phyloP scores from a whole-genome alignment of 805 yeast genomes.

The Wickerhamiella vanderwaltii region DNA sequence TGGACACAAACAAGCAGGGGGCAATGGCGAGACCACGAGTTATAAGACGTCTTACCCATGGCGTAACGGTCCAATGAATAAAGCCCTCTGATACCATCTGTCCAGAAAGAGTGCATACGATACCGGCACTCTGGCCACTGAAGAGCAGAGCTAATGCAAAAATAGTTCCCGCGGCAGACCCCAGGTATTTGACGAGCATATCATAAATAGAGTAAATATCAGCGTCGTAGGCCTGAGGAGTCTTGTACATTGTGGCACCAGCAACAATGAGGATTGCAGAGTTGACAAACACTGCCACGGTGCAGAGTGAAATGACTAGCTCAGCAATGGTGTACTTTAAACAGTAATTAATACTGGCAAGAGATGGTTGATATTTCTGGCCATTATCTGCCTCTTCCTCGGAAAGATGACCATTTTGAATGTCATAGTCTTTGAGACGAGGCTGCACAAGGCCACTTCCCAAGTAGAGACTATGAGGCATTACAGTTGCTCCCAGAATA shows the following conservation, averaged over 20 bases:
- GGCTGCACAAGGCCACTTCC: constrained; percentile 86
- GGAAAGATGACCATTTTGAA: constrained; percentile 33
- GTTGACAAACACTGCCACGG: constrained; percentile 87
- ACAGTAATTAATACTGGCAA: constrained; percentile 67
- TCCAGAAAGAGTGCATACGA: constrained; percentile 86
- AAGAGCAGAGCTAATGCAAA: constrained; percentile 81
- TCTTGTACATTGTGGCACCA: constrained; percentile 66
- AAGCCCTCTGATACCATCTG: constrained; percentile 92
- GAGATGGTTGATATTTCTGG: constrained; percentile 49
- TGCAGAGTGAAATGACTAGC: constrained; percentile 63
- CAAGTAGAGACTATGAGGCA: constrained; percentile 81
- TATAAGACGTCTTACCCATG: constrained; percentile 66
- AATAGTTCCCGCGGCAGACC: constrained; percentile 76
- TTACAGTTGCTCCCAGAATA: constrained; percentile 84
- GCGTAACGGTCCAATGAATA: constrained; percentile 64
- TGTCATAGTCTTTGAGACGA: constrained; percentile 62
- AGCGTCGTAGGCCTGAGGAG: constrained; percentile 59
- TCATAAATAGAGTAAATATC: constrained; percentile 73
- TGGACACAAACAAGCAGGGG: constrained; percentile 70
- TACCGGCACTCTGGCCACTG: constrained; percentile 92
- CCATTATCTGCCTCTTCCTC: constrained; percentile 15
- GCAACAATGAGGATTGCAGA: constrained; percentile 84
- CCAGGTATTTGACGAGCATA: constrained; percentile 53
- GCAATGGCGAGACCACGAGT: constrained; percentile 75
- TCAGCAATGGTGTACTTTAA: constrained; percentile 75